Conservation (phyloP, 2,329 filamentous ascomycete genomes). For the Pyrenochaeta sp. region DNA sequence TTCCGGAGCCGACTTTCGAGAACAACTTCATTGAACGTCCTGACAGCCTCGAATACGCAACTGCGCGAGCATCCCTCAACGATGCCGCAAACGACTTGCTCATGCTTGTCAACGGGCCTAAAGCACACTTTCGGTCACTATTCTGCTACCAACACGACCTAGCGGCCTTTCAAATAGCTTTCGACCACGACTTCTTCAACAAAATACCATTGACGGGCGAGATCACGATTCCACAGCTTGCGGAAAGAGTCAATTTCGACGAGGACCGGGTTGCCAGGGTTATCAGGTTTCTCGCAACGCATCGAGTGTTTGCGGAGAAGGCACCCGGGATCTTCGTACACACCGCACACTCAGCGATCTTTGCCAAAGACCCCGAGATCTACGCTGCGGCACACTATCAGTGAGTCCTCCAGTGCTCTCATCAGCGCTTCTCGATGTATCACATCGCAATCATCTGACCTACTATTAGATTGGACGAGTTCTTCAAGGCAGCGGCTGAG, state of each 20-base stretch:
- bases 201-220: constrained; percentile 5
- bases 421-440: not conserved
- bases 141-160: constrained; percentile 12
- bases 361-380: constrained; percentile 6
- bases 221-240: constrained; percentile 6
- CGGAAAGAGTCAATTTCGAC: constrained; percentile 6
- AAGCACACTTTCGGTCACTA: not conserved
- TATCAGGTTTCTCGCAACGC: constrained; percentile 8
- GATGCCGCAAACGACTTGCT: not conserved
- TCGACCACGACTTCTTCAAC: constrained; percentile 14
- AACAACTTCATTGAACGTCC: not conserved
- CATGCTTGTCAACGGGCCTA: not conserved
- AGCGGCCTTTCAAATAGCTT: constrained; percentile 18
- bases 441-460: not conserved
- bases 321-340: constrained; percentile 19
- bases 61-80: not conserved
- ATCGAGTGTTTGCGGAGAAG: constrained; percentile 9
- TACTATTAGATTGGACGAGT: constrained; percentile 28
- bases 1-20: not conserved
- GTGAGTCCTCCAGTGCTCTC: not conserved
- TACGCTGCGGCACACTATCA: constrained; percentile 7
- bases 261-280: constrained; percentile 3
- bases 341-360: not conserved
- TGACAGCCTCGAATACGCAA: not conserved
- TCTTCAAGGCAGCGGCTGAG: constrained; percentile 32